Base-by-base conservation (phyloP, 352 stramenopile species). In the Pythium phragmiticola region DNA sequence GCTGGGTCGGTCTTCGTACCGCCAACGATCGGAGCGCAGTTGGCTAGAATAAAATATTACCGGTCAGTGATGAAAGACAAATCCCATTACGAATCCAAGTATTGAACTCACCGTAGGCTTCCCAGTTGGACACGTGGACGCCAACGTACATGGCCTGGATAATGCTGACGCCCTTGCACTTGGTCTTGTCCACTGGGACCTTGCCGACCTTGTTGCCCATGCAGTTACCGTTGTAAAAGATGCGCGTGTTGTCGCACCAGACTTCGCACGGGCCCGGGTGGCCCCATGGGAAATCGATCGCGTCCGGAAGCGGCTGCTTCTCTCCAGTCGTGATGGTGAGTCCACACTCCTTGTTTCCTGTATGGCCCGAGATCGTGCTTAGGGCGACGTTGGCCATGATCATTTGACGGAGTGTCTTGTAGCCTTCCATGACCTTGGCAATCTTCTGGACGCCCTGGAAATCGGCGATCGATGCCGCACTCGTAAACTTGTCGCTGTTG, bases 81-180 rank as follows among this genome's bases (percentile, higher is more conserved):
- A 47, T 16, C 5, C 7, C 1, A 56, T 28, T 39, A 3, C 34
- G 7, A 12, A 39, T 13, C 34, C 34, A 39, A 2, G 7, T 39
- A 17, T 28, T 21, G 34, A 52, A 43, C 28, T 9, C 53, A 63
- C 43, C 26, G 57, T 65, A 65, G 11, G 57, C 57, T 49, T 65
- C 57, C 57, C 57, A 65, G 57, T 65, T 65, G n/a, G 47, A 19
- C 4, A 65, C 57, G 46, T 65, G 57, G 28, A 47, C 54, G 46
- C 57, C 57, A 17, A 65, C 57, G 57, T 65, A 65, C 57, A 65
- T 65, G 46, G 14, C 57, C 36, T 65, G 57, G 37, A 65, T 49
- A 5, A 65, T 37, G 28, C 30, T 65, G n/a, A 47, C 57, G 26
- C 57, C 57, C 19, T 16, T 54, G 39, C 57, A 65, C 47, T 65